A percentile compares a stretch with the other conserved stretches of the same genome.
These are phyloP conservation scores for Suillus plorans DNA, from an alignment of 768 basidiomycete species.

Conservation along the genomic window DNA sequence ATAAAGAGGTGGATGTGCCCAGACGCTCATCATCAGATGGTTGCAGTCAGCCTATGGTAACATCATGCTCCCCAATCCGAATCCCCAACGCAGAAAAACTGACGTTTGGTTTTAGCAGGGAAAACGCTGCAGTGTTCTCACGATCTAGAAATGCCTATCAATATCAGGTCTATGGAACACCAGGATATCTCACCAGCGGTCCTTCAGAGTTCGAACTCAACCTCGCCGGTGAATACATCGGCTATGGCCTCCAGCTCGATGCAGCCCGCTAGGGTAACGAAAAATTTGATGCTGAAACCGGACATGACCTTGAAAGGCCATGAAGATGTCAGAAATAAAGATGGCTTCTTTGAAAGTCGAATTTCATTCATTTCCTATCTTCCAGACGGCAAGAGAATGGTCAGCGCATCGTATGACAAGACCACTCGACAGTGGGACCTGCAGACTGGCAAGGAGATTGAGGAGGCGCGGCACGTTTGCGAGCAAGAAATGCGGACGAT, in stretches of 20 bases:
- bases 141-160: neutral
- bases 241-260: neutral
- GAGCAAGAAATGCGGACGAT: rapidly evolving
- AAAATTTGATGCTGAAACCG: neutral
- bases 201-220: too few species aligned
- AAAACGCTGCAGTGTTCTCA: neutral
- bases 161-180: neutral
- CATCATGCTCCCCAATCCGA: neutral
- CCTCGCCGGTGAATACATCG: neutral
- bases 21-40: neutral
- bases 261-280: neutral
- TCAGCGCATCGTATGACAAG: constrained; percentile 13
- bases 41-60: neutral
- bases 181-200: neutral
- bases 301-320: neutral
- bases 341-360: too few species aligned
- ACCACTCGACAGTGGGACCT: neutral
- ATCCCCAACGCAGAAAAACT: neutral
- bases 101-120: neutral
- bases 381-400: constrained; percentile 6
- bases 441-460: neutral
- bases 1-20: neutral
- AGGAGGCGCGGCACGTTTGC: neutral
- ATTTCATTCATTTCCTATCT: constrained; percentile 6
- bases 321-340: too few species aligned